Conservation (phyloP, 2,329 filamentous ascomycete genomes). For the Colletotrichum zoysiae region DNA sequence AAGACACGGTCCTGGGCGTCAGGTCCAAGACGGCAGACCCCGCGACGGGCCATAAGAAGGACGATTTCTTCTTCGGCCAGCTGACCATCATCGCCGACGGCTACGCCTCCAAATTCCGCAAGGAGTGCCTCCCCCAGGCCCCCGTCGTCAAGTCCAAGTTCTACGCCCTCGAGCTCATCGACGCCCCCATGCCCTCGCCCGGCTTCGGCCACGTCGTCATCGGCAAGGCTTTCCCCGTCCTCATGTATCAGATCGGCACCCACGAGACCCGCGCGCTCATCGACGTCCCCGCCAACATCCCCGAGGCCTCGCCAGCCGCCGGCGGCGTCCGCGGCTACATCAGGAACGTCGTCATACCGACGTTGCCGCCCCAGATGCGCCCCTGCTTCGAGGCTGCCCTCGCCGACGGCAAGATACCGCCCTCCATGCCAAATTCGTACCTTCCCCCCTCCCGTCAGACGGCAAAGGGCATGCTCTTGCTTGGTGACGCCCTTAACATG, state of each 20-base stretch:
- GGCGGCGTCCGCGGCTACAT: conserved; percentile 92
- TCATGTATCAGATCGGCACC: conserved; percentile 97
- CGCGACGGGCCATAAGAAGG: conserved; percentile 65
- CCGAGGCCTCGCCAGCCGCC: conserved; percentile 77
- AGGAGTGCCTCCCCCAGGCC: conserved; percentile 75
- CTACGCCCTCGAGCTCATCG: conserved; percentile 92
- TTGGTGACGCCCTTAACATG: conserved; percentile 99
- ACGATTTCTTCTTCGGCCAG: conserved; percentile 87
- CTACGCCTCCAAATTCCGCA: conserved; percentile 92
- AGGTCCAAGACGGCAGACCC: conserved; percentile 75
- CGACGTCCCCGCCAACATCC: conserved; percentile 84
- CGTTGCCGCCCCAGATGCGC: conserved; percentile 77
- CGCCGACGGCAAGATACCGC: conserved; percentile 80
- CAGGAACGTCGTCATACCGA: conserved; percentile 81
- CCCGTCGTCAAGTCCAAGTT: conserved; percentile 88
- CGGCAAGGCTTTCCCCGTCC: conserved; percentile 78
- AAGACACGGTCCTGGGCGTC: conserved; percentile 84
- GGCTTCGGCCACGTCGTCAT: conserved; percentile 91
- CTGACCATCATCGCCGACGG: conserved; percentile 93
- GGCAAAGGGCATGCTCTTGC: conserved; percentile 75
- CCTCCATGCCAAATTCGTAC: conserved; percentile 95
- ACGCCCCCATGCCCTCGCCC: conserved; percentile 81
- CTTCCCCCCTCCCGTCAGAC: conserved; percentile 78
- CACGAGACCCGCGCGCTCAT: conserved; percentile 93
- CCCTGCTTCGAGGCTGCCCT: conserved; percentile 82